Base-by-base conservation (phyloP, 805 yeast genomes). In the Priceomyces haplophilus region DNA sequence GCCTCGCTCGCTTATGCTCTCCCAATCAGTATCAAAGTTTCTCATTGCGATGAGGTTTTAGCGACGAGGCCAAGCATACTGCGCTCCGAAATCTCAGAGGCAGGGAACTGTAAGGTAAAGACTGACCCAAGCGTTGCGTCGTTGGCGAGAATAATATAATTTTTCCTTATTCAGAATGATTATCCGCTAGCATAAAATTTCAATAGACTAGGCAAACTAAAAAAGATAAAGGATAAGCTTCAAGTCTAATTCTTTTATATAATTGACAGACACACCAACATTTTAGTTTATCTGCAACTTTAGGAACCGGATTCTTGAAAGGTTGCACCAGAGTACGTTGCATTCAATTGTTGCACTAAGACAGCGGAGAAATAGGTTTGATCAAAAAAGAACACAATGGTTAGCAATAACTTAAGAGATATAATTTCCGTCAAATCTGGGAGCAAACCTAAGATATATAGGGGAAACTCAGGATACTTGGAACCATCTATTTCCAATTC, bases 401-500 rank as follows among this genome's bases (percentile, higher is more conserved):
- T 17, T 18, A 17, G 12, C 15, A 32, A 15, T 32, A 32, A 15
- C 17, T 17, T 32, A 13, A 32, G n/a, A 16, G 23, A 32, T 10
- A 32, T 15, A 16, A 11, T 32, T 5, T 32, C 23, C 19, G 17
- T 19, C 12, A 32, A 16, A 16, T 32, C 25, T n/a, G 15, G 15
- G 6, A 32, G 8, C n/a, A 47, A 52, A 18, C 59, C 61, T 8
- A 41, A 50, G 24, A 61, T 62, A n/a, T 51, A 53, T 41, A 53
- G 67, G 37, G 43, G 57, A 18, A 53, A 56, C 32, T 43, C 59
- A 7, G 46, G 61, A 12, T 59, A 54, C 39, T 48, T 61, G 15
- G 58, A 58, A 32, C 46, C 62, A 30, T 48, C 64, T 6, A 59
- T 64, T 34, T 43, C 65, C 20, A 58, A 63, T 40, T 56, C 65